Conservation (phyloP, 75 land plant species). For the Cryptomeria japonica region DNA sequence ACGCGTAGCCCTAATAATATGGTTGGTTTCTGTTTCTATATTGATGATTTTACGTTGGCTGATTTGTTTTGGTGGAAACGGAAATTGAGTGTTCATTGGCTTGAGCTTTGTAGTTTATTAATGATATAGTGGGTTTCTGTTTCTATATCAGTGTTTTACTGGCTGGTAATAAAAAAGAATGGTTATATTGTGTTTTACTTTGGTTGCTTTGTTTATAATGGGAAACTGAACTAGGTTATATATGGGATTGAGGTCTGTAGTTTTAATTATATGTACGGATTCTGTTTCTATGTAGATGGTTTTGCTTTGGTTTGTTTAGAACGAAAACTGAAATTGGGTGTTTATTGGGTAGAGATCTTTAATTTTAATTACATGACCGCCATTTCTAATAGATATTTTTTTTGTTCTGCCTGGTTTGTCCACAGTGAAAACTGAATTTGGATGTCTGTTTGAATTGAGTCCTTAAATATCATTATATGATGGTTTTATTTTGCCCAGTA, state of each 20-base stretch:
- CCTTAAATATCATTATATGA: neutral
- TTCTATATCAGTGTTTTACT: neutral
- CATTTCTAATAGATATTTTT: neutral
- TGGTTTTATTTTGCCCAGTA: neutral
- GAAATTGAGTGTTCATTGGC: neutral
- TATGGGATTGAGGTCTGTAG: neutral
- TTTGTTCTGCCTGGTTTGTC: neutral
- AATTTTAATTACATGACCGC: neutral
- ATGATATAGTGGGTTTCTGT: neutral
- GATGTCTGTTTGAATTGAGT: neutral
- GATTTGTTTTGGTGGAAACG: neutral
- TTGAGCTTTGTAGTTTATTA: neutral
- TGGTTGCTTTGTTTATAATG: neutral
- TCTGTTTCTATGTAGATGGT: neutral
- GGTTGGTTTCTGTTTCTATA: too few species aligned
- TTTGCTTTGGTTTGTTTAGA: neutral
- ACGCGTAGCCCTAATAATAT: neutral
- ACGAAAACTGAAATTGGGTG: neutral
- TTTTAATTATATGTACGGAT: neutral
- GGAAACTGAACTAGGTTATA: neutral
- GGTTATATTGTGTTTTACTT: too few species aligned
- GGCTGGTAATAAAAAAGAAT: too few species aligned
- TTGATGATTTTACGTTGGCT: neutral
- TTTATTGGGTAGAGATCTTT: neutral
- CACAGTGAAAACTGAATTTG: neutral